These are phyloP conservation scores for Eucalyptus erythrocorys DNA, from an alignment of 345 rosid genomes.

Conservation along the genomic window DNA sequence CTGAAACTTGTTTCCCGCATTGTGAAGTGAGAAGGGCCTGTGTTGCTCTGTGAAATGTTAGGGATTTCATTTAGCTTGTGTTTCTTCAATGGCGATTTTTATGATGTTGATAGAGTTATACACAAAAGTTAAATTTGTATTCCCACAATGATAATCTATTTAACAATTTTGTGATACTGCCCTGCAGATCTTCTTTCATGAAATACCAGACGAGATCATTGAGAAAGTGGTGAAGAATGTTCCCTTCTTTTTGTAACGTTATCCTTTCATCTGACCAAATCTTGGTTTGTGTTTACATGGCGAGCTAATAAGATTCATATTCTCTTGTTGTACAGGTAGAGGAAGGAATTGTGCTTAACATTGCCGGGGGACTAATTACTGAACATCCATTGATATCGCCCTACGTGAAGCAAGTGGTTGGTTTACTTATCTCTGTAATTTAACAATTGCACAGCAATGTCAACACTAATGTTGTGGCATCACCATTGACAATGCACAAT, in stretches of 20 bases:
- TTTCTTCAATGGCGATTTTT: neutral
- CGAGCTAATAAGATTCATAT: neutral
- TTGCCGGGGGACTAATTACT: conserved; percentile 72
- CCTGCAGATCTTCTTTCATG: conserved; percentile 74
- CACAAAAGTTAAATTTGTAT: neutral
- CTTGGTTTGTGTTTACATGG: neutral
- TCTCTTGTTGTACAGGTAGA: conserved; percentile 34
- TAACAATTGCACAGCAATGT: neutral
- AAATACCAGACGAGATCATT: conserved; percentile 72
- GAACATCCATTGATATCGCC: conserved; percentile 75
- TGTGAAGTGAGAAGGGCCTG: neutral
- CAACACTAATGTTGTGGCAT: neutral
- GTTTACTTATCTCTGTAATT: conserved; percentile 9
- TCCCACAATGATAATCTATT: neutral
- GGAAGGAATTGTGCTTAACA: conserved; percentile 61
- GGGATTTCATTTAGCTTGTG: neutral
- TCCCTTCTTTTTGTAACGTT: neutral
- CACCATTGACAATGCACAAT: neutral
- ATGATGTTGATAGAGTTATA: neutral
- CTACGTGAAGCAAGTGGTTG: conserved; percentile 64
- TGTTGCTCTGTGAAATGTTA: neutral
- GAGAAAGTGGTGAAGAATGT: conserved; percentile 51
- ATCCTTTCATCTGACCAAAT: neutral
- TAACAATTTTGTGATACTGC: neutral
- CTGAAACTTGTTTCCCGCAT: neutral